These are phyloP conservation scores for Boletus eberwhitei DNA, from an alignment of 768 basidiomycete species.

Conservation along the genomic window DNA sequence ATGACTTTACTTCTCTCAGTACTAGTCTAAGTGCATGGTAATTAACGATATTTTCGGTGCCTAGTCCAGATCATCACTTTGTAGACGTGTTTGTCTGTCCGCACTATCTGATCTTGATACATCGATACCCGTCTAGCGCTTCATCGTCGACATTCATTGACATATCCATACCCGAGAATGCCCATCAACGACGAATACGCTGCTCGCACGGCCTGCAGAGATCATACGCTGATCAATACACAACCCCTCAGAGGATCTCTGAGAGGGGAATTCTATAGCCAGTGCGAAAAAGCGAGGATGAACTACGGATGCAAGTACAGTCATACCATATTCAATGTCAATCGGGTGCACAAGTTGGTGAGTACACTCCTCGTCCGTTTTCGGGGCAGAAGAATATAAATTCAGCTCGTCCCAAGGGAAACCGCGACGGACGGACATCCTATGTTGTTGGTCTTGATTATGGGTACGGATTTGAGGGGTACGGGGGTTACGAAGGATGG, in stretches of 20 bases:
- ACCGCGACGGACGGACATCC: background rate
- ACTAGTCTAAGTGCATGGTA: no score
- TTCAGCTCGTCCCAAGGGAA: background rate
- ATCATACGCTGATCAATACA: slow-evolving; percentile 9
- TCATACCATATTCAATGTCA: slow-evolving; percentile 19
- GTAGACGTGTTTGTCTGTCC: no score
- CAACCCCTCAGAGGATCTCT: slow-evolving; percentile 10
- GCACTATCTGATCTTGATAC: background rate
- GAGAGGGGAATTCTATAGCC: background rate
- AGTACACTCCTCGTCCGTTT: background rate
- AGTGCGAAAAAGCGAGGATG: slow-evolving; percentile 5
- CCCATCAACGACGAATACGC: slow-evolving; percentile 18
- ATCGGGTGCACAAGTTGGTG: slow-evolving; percentile 14
- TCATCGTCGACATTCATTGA: background rate
- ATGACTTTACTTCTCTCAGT: no score
- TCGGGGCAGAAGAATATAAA: background rate
- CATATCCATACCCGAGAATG: background rate
- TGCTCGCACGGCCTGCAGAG: slow-evolving; percentile 16
- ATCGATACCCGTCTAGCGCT: background rate
- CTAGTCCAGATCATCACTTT: no score
- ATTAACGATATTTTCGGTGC: no score
- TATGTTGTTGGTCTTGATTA: slow-evolving; percentile 9
- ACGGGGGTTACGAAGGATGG: slow-evolving; percentile 10
- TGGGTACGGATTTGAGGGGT: slow-evolving; percentile 14
- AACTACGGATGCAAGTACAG: slow-evolving; percentile 12